Evolutionary conservation across 805 yeast species (phyloP).

Genomic region (Pichia kluyveri): DNA sequence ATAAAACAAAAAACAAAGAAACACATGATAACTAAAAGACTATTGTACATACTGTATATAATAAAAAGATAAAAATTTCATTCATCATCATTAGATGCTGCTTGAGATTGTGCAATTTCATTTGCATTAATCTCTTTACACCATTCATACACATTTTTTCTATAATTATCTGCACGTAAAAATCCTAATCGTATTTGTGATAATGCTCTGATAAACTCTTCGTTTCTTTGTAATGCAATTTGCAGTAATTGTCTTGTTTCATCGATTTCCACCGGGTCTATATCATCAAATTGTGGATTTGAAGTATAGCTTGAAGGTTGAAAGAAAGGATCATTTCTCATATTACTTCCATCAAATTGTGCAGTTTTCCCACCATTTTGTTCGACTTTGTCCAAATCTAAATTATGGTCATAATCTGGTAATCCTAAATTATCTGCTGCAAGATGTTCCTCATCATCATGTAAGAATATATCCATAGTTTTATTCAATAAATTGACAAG

Average conservation of each 20-base stretch:
- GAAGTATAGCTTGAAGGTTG: conserved; percentile 43
- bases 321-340: conserved; percentile 49
- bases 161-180: conserved; percentile 68
- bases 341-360: not conserved
- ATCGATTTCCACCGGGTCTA: conserved; percentile 50
- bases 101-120: conserved; percentile 6
- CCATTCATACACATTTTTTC: conserved; percentile 69
- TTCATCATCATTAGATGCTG: too few species aligned
- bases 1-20: not conserved
- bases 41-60: not conserved
- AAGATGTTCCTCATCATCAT: conserved; percentile 72
- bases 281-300: conserved; percentile 41
- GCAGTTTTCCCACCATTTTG: not conserved
- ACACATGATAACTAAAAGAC: not conserved
- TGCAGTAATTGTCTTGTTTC: conserved; percentile 66
- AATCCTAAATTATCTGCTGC: conserved; percentile 57
- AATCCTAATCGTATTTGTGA: conserved; percentile 66
- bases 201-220: conserved; percentile 78
- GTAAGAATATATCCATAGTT: conserved; percentile 70
- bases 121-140: conserved; percentile 75
- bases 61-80: not conserved
- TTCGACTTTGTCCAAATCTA: conserved; percentile 23
- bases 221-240: conserved; percentile 72
- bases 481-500: conserved; percentile 64
- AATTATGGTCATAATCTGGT: conserved; percentile 61